Conservation (phyloP, 1,139 yeast genomes). For the Blastobotrys petasosporus region DNA sequence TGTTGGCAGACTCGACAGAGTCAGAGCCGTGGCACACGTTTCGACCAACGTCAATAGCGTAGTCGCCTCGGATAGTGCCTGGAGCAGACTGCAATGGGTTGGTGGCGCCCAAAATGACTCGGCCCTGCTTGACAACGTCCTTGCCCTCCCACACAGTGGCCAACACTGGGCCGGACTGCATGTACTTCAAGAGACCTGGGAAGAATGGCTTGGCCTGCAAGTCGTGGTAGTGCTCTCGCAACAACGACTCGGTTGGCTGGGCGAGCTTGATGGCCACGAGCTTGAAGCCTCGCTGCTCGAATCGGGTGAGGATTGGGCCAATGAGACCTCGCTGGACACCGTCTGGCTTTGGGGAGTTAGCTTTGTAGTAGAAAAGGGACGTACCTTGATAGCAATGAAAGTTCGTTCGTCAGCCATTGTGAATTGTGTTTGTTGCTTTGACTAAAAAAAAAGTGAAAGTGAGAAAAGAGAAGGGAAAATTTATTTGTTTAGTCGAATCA, state of each 20-base stretch:
- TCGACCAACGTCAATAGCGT: conserved; percentile 86
- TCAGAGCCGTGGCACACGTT: conserved; percentile 99
- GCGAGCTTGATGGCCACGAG: conserved; percentile 92
- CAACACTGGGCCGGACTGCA: conserved; percentile 97
- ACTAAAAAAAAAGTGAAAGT: conserved; percentile 2
- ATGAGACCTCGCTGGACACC: conserved; percentile 99
- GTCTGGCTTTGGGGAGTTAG: conserved; percentile 59
- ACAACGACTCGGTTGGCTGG: conserved; percentile 77
- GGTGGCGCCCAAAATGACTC: conserved; percentile 97
- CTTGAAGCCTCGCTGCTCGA: conserved; percentile 96
- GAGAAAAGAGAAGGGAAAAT: conserved; percentile 3
- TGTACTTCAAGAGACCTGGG: conserved; percentile 88
- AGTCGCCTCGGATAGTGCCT: conserved; percentile 99
- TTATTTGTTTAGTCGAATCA: not conserved
- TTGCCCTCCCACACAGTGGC: conserved; percentile 99
- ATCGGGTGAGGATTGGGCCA: conserved; percentile 84
- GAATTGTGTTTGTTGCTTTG: conserved; percentile 9
- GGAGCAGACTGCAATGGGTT: conserved; percentile 97
- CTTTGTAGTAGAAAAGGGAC: conserved; percentile 6
- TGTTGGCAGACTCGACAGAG: conserved; percentile 95
- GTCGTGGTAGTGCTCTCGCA: conserved; percentile 94
- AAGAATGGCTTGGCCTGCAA: conserved; percentile 95
- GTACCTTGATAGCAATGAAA: conserved; percentile 86
- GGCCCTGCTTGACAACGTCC: conserved; percentile 98
- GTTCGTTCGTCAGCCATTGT: conserved; percentile 77